Evolutionary conservation across 1,139 yeast species (phyloP), one percentile per base, ranked within the genome.

Genomic region (Sugiyamaella paludigena): DNA sequence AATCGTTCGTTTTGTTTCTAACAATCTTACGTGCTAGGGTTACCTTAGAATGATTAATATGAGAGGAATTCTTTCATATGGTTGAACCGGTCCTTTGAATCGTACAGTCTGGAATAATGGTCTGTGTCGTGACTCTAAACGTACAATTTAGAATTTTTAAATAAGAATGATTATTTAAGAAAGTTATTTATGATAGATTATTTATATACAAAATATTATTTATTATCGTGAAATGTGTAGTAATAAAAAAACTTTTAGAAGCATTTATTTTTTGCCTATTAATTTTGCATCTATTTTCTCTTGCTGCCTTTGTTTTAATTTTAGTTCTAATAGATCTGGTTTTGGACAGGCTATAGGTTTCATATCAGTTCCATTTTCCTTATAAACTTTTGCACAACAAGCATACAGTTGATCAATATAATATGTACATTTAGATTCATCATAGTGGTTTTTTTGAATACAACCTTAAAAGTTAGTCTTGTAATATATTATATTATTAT

Each of bases 261-360:
- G 3, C 24, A 19, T 19, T 19, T 19, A 19, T 31, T 31, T 27
- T 26, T 36, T 32, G 26, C 39, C 42, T 37, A 45, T 32, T 34
- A 62, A 39, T 45, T 56, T 56, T 0, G 69, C 67, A 47, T 64
- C 68, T 7, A 63, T 52, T 6, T 51, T 51, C 33, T 56, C 61
- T 13, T 41, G 36, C 26, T 52, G 45, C 29, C 88, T 64, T 61
- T 83, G 87, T 54, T 78, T 73, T 44, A 83, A 68, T 61, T 83
- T 83, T 50, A 79, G 63, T 55, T 75, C 71, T 29, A 84, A 71
- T 50, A 81, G 64, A 45, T 69, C 73, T 40, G 81, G 78, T 54
- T 74, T 75, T 10, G 91, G 89, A 64, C 92, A 84, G 57, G 88
- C 83, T 3, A 78, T 75, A 11, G 84, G 80, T 36, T 74, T 69